Evolutionary conservation across 306 rosid species (phyloP), one percentile per base, ranked within the genome.

Genomic region (Senna siamea): DNA sequence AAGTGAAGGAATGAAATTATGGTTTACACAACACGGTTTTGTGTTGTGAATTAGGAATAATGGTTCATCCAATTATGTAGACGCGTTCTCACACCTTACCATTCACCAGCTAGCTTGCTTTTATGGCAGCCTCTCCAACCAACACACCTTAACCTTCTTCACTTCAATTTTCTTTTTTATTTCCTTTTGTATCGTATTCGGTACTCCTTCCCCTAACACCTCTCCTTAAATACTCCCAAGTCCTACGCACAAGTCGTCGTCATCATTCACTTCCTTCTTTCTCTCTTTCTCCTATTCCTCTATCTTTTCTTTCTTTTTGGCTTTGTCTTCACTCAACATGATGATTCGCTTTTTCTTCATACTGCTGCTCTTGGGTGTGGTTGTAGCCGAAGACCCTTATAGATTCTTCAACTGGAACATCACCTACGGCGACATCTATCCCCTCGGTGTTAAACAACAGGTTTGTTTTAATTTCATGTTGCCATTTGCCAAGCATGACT

Each of bases 361-460:
- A 5, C 73, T 80, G 34, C 35, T 81, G 52, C 8, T 72, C n/a
- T 7, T 84, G 48, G 66, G 76, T 0, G 4, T 75, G 6, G 76
- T 51, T 11, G 9, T 52, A 7, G 82, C 85, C 0, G 91, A 87
- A 7, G 85, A 78, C 19, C 93, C 93, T 40, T 85, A 83, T 37
- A 47, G 88, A 37, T 86, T 84, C 74, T 84, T 88, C 56, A 76
- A 78, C 41, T 88, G 90, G 93, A 88, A 79, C 22, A 52, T 88
- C 6, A 82, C 89, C 32, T 88, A 88, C 5, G 90, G 93, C 0
- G 85, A 85, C 35, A 81, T 88, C 15, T 85, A 84, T 32, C 93
- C 93, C 0, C 84, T 86, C 5, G 86, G 90, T 0, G 60, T 80
- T 47, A 79, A 78, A 9, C 90, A 86, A 68, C 84, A 73, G 90